A percentile compares a stretch with the other conserved stretches of the same genome.
Evolutionary conservation across 257 asterid genomes (phyloP).

Genomic region (Apocynum venetum): DNA sequence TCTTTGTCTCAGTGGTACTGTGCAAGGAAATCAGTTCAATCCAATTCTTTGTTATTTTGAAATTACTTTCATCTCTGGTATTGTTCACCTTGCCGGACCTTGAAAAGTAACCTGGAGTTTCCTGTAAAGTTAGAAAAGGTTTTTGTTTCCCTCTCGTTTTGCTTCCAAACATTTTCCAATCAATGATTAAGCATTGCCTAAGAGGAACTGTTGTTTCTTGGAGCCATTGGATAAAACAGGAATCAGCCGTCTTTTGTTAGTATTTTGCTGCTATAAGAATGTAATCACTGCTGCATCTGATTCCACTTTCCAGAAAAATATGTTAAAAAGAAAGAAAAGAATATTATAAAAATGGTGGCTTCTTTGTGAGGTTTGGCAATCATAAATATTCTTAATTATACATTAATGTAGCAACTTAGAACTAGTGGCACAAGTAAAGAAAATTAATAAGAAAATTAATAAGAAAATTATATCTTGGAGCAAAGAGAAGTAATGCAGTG

Average conservation of each 20-base stretch:
- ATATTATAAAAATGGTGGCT: neutral
- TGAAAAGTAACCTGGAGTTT: neutral
- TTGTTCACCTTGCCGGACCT: neutral
- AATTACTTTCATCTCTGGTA: neutral
- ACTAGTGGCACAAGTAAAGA: neutral
- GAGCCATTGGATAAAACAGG: neutral
- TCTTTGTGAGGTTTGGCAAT: neutral
- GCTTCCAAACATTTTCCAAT: neutral
- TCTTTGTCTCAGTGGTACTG: neutral
- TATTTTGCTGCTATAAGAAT: neutral
- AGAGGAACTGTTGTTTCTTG: neutral
- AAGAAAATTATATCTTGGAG: too few species aligned
- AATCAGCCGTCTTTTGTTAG: too few species aligned
- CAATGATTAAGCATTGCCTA: neutral
- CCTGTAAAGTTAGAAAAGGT: neutral
- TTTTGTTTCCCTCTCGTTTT: neutral
- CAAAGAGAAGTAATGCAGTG: neutral
- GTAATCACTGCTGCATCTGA: neutral
- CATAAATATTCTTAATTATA: neutral
- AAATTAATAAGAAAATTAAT: neutral
- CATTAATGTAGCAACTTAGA: neutral
- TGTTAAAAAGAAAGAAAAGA: neutral
- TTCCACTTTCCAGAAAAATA: neutral
- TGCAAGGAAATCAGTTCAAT: neutral
- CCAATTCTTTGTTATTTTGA: neutral